Evolutionary conservation across 805 yeast genomes (phyloP).

Genomic region (Scheffersomyces amazonensis): DNA sequence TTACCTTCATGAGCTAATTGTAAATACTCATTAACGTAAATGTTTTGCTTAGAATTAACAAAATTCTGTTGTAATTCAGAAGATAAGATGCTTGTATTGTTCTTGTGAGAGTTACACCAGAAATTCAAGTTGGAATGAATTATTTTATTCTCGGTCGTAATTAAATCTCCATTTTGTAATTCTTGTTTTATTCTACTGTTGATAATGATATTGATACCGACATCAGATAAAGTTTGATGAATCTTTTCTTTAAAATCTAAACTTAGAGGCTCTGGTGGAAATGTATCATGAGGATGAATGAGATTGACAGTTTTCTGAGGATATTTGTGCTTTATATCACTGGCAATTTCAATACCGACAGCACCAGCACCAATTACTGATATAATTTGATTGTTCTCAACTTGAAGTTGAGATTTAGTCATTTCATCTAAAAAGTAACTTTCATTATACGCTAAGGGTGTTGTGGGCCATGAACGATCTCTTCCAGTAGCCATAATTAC

Average conservation of each 20-base stretch:
- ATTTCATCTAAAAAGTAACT: constrained; percentile 43
- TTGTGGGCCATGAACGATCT: constrained; percentile 52
- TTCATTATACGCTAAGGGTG: constrained; percentile 39
- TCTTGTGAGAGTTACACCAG: constrained; percentile 34
- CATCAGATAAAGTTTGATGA: constrained; percentile 20
- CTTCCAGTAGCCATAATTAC: constrained; percentile 49
- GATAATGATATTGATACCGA: constrained; percentile 26
- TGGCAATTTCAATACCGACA: constrained; percentile 42
- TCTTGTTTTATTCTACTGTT: constrained; percentile 30
- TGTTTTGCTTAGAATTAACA: constrained; percentile 24
- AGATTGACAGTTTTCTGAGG: constrained; percentile 33
- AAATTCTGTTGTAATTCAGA: constrained; percentile 15
- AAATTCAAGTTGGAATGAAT: constrained; percentile 28
- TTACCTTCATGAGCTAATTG: constrained; percentile 23
- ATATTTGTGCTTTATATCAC: constrained; percentile 31
- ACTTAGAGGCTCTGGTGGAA: constrained; percentile 38
- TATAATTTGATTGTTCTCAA: constrained; percentile 28
- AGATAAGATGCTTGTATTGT: constrained; percentile 28
- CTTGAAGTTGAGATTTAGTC: constrained; percentile 25
- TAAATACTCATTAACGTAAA: constrained; percentile 35
- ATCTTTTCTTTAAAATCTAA: constrained; percentile 25
- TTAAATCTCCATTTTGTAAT: constrained; percentile 21
- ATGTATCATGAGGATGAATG: constrained; percentile 33
- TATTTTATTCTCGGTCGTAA: constrained; percentile 22
- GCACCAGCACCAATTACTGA: constrained; percentile 49